Percentiles rank a stretch among this genome's conserved stretches.
Conservation (phyloP, 129 eudicot species). For the Pseudognaphalium luteoalbum region DNA sequence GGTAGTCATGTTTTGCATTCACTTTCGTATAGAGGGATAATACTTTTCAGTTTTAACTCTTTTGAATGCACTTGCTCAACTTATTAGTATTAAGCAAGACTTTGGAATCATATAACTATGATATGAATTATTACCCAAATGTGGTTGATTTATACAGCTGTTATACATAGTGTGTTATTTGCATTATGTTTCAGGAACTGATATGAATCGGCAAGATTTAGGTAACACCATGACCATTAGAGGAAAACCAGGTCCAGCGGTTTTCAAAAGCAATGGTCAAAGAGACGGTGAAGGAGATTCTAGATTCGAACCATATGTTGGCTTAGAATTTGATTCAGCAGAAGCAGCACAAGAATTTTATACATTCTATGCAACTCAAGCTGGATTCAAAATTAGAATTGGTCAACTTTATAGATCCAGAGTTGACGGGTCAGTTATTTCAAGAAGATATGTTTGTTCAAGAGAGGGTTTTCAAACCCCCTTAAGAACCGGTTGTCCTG, state of each 20-base stretch:
- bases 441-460: conserved; percentile 78
- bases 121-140: background rate
- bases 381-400: conserved; percentile 71
- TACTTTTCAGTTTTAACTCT: background rate
- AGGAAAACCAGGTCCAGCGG: conserved; percentile 45
- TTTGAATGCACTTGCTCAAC: conserved; percentile 8
- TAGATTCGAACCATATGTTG: conserved; percentile 61
- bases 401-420: conserved; percentile 81
- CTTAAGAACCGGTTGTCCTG: conserved; percentile 81
- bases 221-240: conserved; percentile 59
- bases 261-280: conserved; percentile 50
- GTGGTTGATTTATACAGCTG: background rate
- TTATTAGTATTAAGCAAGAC: conserved; percentile 14
- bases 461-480: conserved; percentile 83
- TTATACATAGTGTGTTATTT: conserved; percentile 5
- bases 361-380: conserved; percentile 57
- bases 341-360: conserved; percentile 82
- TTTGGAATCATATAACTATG: background rate
- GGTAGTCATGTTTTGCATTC: conserved; percentile 9
- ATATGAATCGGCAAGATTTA: conserved; percentile 66
- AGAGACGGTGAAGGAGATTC: conserved; percentile 58
- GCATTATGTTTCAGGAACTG: conserved; percentile 47
- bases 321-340: conserved; percentile 73
- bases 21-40: conserved; percentile 6
- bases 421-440: conserved; percentile 69